Evolutionary conservation across 805 yeast species (phyloP).

Genomic region (Saccharomycopsis amapae): DNA sequence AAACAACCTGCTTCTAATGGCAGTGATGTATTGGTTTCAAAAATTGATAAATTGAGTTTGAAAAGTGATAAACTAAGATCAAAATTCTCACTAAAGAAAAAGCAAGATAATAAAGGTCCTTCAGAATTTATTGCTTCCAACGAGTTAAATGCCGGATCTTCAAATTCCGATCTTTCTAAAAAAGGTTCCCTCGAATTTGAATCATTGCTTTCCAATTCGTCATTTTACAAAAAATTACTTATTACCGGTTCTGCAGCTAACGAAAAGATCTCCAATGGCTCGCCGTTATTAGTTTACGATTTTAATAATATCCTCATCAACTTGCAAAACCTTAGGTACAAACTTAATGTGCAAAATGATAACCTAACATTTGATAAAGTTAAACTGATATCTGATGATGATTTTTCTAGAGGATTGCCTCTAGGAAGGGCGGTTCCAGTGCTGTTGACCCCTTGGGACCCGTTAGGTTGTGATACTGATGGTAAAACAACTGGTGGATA

Average conservation of each 20-base stretch:
- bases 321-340: constrained; percentile 15
- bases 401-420: constrained; percentile 12
- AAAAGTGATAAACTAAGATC: too few species aligned
- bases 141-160: not conserved
- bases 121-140: not conserved
- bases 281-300: constrained; percentile 11
- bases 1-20: too few species aligned
- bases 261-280: not conserved
- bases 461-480: too few species aligned
- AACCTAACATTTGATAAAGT: constrained; percentile 17
- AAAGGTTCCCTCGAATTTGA: constrained; percentile 4
- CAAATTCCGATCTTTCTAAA: not conserved
- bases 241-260: not conserved
- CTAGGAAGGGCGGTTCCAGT: constrained; percentile 17
- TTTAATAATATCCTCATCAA: constrained; percentile 12
- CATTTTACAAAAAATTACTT: not conserved
- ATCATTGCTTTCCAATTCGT: constrained; percentile 1
- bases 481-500: too few species aligned
- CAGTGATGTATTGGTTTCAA: too few species aligned
- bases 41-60: too few species aligned
- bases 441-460: constrained; percentile 12
- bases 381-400: not conserved
- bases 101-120: too few species aligned
- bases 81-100: too few species aligned
- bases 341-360: constrained; percentile 17